Base-by-base conservation (phyloP, 129 eudicot genomes). In the Chrysanthemum seticuspe region DNA sequence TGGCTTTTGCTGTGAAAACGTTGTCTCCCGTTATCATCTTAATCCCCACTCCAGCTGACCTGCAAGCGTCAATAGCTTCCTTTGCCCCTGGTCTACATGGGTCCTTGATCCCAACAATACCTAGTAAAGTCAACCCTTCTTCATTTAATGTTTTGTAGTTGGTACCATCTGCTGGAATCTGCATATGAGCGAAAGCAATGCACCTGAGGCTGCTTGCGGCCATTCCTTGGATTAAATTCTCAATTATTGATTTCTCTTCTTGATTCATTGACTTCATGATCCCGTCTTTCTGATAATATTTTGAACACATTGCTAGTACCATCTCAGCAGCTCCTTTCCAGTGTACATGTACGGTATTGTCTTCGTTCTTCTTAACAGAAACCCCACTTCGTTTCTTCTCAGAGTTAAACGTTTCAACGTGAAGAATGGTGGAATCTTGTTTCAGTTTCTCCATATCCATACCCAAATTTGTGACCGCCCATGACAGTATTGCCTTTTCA, bases 271-370 rank as follows among this genome's bases (percentile, higher is more conserved):
- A 7, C 68, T 54, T 76, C 14, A 47, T 25, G 10, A 70, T 52
- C 62, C 95, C 90, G 9, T 27, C 51, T 23, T 31, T 50, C 4
- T 70, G 52, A 67, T 85, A 83, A 68, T 85, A 88, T n/a, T 49
- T 31, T 9, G 90, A 80, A 65, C 95, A 88, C 90, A 78, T 80
- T 65, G 79, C 83, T 55, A 88, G 76, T 13, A 88, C 68, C 71
- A 88, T 83, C 70, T 88, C 95, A 34, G 95, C 90, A 1, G 95
- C 95, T 67, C 95, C 95, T 74, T 88, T 88, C 90, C 90, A 83
- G 44, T 88, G 90, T 23, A 81, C 85, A 52, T 83, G 80, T 10
- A 64, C 25, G 25, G 79, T 70, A 15, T 72, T 29, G 44, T 83
- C 85, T 13, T 52, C 73, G 6, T 61, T 80, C 63, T 62, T 78